These are phyloP conservation scores for Kappamyces sp. DNA, from an alignment of 192 early-diverging fungal genomes.

Conservation along the genomic window DNA sequence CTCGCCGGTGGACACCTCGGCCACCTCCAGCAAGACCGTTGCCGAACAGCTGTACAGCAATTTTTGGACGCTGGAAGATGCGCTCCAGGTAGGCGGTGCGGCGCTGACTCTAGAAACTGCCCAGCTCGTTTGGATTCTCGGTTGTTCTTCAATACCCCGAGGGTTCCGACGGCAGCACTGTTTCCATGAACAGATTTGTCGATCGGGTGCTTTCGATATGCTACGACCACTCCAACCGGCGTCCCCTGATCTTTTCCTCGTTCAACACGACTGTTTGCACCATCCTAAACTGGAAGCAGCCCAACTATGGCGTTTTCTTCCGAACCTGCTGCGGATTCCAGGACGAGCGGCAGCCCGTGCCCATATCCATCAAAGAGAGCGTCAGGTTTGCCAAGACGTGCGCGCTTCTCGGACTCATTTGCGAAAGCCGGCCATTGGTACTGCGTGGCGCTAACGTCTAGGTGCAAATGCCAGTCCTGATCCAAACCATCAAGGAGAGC, in stretches of 20 bases:
- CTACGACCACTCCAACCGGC: slow-evolving; percentile 62
- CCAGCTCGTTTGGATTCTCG: slow-evolving; percentile 68
- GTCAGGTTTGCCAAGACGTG: slow-evolving; percentile 88
- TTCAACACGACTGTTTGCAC: slow-evolving; percentile 90
- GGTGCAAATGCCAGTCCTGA: slow-evolving; percentile 85
- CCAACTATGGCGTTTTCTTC: slow-evolving; percentile 96
- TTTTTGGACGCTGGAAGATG: slow-evolving; percentile 56
- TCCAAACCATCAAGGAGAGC: slow-evolving; percentile 87
- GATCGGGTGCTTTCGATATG: slow-evolving; percentile 83
- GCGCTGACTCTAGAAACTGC: slow-evolving; percentile 48
- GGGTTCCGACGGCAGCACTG: too few relatives aligned
- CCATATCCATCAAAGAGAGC: slow-evolving; percentile 83
- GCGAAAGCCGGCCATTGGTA: slow-evolving; percentile 83
- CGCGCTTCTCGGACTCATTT: slow-evolving; percentile 90
- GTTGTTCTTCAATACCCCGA: slow-evolving; percentile 83
- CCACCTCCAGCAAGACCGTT: too few relatives aligned
- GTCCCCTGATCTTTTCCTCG: slow-evolving; percentile 77
- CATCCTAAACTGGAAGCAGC: slow-evolving; percentile 98
- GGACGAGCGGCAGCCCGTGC: neutral
- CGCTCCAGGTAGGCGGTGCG: slow-evolving; percentile 58
- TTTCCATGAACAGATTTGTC: slow-evolving; percentile 76
- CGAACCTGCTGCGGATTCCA: slow-evolving; percentile 74
- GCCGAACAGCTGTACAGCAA: slow-evolving; percentile 18
- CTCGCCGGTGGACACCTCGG: neutral
- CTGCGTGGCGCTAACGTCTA: slow-evolving; percentile 28